Conservation (phyloP, 2,329 filamentous ascomycete species). For the Colletotrichum sidae region DNA sequence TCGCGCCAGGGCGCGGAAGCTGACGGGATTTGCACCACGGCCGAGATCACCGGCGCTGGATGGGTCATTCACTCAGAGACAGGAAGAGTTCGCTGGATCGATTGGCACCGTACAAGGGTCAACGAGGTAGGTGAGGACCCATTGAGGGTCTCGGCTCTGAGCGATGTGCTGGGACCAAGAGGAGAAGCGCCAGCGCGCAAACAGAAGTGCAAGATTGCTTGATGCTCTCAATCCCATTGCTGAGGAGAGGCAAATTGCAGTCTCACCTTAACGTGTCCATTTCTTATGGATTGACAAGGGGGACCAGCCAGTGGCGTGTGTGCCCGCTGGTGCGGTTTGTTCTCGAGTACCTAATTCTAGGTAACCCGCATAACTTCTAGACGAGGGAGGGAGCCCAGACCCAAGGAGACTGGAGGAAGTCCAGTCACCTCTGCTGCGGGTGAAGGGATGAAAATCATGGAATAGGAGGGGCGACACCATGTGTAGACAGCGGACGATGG, state of each 20-base stretch:
- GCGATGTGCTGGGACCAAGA: background rate
- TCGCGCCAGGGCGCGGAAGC: conserved; percentile 13
- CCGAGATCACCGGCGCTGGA: conserved; percentile 17
- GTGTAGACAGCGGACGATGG: background rate
- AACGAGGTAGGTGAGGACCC: conserved; percentile 2
- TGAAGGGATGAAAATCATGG: too few species aligned
- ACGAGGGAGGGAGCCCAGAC: too few species aligned
- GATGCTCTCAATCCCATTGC: background rate
- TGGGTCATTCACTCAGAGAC: background rate
- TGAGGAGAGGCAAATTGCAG: conserved; percentile 20
- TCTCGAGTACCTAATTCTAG: background rate
- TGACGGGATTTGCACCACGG: conserved; percentile 28
- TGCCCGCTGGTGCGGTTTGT: conserved; percentile 4
- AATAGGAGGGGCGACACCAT: background rate
- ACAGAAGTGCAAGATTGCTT: conserved; percentile 9
- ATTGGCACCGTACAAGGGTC: conserved; percentile 11
- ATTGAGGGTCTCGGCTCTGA: conserved; percentile 10
- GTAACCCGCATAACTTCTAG: too few species aligned
- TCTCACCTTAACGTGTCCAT: too few species aligned
- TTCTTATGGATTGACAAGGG: conserved; percentile 3
- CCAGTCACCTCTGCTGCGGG: background rate
- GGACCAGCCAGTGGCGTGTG: conserved; percentile 1
- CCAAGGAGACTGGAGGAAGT: conserved; percentile 1
- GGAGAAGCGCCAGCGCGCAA: background rate
- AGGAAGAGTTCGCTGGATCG: conserved; percentile 6